Evolutionary conservation across 352 stramenopile species (phyloP).

Genomic region (Pythium grandisporangium): DNA sequence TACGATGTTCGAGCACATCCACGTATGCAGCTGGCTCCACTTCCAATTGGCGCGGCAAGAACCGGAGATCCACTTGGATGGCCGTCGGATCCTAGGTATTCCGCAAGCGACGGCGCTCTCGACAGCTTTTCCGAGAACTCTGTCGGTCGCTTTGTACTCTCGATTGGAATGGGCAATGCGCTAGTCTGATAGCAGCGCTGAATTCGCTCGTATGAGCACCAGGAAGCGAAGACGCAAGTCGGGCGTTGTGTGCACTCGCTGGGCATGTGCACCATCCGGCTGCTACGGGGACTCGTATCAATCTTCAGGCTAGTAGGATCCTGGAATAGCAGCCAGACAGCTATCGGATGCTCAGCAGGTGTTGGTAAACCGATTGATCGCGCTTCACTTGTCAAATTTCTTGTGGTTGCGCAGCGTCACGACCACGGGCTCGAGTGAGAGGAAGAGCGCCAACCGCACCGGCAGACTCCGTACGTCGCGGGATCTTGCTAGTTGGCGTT

Average conservation of each 20-base stretch:
- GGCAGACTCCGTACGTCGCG: too few species aligned
- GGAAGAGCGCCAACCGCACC: slow-evolving; percentile 39
- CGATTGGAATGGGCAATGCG: slow-evolving; percentile 16
- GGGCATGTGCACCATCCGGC: too few species aligned
- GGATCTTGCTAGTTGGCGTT: too few species aligned
- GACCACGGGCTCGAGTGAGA: slow-evolving; percentile 44
- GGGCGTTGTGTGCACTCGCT: too few species aligned
- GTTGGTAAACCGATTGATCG: too few species aligned
- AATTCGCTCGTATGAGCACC: too few species aligned
- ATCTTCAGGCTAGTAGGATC: too few species aligned
- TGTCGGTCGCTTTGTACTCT: slow-evolving; percentile 28
- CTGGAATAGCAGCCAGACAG: too few species aligned
- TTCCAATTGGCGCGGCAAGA: slow-evolving; percentile 22
- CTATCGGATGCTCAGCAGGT: too few species aligned
- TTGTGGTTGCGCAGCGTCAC: slow-evolving; percentile 28
- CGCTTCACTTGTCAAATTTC: slow-evolving; percentile 54
- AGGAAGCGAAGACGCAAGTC: too few species aligned
- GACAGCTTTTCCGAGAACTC: slow-evolving; percentile 14
- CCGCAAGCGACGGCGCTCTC: slow-evolving; percentile 18
- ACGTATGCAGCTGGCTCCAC: slow-evolving; percentile 17
- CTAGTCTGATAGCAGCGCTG: slow-evolving; percentile 8
- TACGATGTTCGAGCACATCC: slow-evolving; percentile 24
- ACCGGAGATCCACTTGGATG: slow-evolving; percentile 23
- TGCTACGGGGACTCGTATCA: too few species aligned
- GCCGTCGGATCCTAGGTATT: slow-evolving; percentile 27